A percentile compares a stretch with the other conserved stretches of the same genome.
These are phyloP conservation scores for Cryptomeria japonica DNA, from an alignment of 75 land plant genomes.

Conservation along the genomic window DNA sequence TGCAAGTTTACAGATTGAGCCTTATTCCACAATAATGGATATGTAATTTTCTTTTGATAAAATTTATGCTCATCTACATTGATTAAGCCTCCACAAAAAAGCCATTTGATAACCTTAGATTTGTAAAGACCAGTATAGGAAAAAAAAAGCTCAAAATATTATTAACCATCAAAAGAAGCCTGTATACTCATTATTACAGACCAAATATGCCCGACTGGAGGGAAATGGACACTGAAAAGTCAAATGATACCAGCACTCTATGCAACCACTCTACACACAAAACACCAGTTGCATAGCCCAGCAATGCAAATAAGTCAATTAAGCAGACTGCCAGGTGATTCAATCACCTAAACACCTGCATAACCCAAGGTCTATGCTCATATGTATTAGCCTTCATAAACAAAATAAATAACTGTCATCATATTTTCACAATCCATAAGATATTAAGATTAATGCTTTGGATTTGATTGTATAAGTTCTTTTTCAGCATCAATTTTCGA, in stretches of 20 bases:
- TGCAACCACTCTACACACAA: not conserved
- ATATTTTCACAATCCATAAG: too few relatives aligned
- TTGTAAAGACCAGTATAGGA: not conserved
- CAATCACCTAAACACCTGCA: not conserved
- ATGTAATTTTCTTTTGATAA: too few relatives aligned
- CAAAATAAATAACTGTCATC: too few relatives aligned
- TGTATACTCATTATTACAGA: not conserved
- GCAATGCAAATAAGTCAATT: not conserved
- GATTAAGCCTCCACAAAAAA: not conserved
- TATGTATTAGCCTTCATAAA: not conserved
- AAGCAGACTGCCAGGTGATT: not conserved
- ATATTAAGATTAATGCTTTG: too few relatives aligned
- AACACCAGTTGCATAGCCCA: too few relatives aligned
- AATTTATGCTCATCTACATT: not conserved
- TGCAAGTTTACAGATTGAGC: not conserved
- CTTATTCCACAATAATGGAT: not conserved
- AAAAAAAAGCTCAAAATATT: too few relatives aligned
- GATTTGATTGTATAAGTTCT: too few relatives aligned
- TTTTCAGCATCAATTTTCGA: too few relatives aligned
- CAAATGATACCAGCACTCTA: too few relatives aligned
- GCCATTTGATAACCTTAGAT: not conserved
- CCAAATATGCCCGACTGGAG: not conserved
- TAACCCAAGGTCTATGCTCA: not conserved
- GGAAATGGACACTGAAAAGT: not conserved
- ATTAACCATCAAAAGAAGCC: not conserved